Base-by-base conservation (phyloP, 202 grass and related monocot genomes). In the Sporobolus alterniflorus region DNA sequence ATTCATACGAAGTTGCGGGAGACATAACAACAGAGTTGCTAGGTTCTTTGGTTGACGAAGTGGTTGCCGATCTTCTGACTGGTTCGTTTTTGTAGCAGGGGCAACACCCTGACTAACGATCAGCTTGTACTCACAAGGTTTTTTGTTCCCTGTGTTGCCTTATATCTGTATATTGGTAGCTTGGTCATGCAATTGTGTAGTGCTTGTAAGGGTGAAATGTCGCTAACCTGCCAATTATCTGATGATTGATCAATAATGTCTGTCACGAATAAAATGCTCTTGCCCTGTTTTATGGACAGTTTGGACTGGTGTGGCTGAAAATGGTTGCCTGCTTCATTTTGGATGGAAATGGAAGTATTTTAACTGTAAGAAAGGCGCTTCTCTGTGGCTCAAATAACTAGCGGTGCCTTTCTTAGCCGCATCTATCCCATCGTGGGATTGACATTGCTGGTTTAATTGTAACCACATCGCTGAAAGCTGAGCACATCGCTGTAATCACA, bases 41-140 rank as follows among this genome's bases (percentile, higher is more conserved):
- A 71, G 78, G 59, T 67, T 85, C 80, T 41, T 87, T 96, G 89
- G 30, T 89, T 32, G 91, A 90, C 73, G 96, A 98, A 89, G 71
- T 87, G 49, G 77, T 94, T 52, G 76, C 80, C 71, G 91, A 98
- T 75, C 85, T 96, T 34, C 79, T 83, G 72, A 82, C 46, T 47
- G 52, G 68, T 21, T 42, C 43, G 25, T 55, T 39, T 22, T 72
- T 77, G 67, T 88, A 88, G 72, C 64, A 65, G 66, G 55, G 16
- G 14, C 28, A 77, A 36, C 44, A 14, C 73, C 54, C 44, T 49
- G 25, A 70, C 63, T 76, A 82, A 52, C 57, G 54, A 77, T 77
- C 77, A 52, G n/a, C n/a, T 43, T 71, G 78, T 70, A 69, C 24
- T 21, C 69, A 51, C 71, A 87, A 46, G 54, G 73, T 64, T 77